phyloP scores from a whole-genome alignment of 495 filamentous ascomycete genomes.

The Ramalina peruviana region DNA sequence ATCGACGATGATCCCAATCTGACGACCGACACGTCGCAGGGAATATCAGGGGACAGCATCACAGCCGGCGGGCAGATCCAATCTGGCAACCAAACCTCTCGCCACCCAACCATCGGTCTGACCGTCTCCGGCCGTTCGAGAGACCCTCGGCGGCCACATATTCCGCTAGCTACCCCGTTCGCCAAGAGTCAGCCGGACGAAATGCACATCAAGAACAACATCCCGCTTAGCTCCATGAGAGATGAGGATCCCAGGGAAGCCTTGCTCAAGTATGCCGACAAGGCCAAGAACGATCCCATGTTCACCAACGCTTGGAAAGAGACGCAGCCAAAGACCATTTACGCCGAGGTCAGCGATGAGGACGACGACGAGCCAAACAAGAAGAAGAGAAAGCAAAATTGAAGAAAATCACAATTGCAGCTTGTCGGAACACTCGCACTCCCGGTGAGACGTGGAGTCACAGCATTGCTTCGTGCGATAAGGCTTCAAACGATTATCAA shows the following conservation, averaged over 20 bases:
- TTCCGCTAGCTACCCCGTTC: constrained; percentile 79
- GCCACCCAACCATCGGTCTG: constrained; percentile 56
- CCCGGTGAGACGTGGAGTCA: no score
- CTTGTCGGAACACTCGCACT: no score
- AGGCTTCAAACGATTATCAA: no score
- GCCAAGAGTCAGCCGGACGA: constrained; percentile 84
- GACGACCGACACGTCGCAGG: constrained; percentile 66
- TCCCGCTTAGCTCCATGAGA: constrained; percentile 84
- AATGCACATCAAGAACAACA: constrained; percentile 71
- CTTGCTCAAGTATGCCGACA: constrained; percentile 84
- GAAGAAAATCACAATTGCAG: background rate
- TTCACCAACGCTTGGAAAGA: constrained; percentile 88
- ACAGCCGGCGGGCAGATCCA: constrained; percentile 47
- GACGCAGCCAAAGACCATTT: constrained; percentile 87
- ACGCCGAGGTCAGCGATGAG: constrained; percentile 83
- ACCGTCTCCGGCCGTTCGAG: constrained; percentile 67
- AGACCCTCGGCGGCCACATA: constrained; percentile 67
- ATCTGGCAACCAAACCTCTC: constrained; percentile 40
- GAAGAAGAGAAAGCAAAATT: constrained; percentile 46
- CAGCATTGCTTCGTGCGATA: no score
- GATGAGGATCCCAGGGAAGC: constrained; percentile 96
- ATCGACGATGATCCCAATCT: constrained; percentile 81
- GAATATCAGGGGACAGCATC: constrained; percentile 71
- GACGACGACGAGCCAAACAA: constrained; percentile 57
- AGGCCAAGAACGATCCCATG: constrained; percentile 82